A percentile compares a stretch with the other conserved stretches of the same genome.
These are phyloP conservation scores for Eimeria brunetti DNA, from an alignment of 169 alveolate species.

Conservation along the genomic window DNA sequence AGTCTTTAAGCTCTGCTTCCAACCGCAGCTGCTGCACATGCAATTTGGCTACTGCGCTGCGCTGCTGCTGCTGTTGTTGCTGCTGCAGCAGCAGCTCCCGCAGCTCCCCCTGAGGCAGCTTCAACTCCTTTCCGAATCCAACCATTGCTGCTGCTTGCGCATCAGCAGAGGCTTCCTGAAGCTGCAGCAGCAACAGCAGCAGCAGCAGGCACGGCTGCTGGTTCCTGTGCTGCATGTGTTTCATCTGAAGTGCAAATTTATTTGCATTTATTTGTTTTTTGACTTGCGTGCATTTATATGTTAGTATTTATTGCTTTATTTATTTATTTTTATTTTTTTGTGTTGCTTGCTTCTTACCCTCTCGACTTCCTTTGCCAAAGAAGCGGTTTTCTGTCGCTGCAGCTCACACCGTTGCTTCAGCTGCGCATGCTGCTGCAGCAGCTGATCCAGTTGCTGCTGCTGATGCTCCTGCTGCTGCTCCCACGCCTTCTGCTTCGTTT, in stretches of 20 bases:
- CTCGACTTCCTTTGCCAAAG: background rate
- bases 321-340: no score
- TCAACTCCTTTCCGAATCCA: background rate
- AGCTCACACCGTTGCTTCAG: background rate
- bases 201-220: background rate
- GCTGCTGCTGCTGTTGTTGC: conserved; percentile 64
- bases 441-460: conserved; percentile 38
- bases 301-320: background rate
- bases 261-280: no score
- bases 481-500: conserved; percentile 26
- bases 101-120: conserved; percentile 27
- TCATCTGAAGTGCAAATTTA: no score
- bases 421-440: background rate
- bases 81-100: conserved; percentile 35
- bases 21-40: conserved; percentile 53
- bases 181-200: conserved; percentile 33
- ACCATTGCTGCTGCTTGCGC: conserved; percentile 52
- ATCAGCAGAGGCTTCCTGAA: conserved; percentile 62
- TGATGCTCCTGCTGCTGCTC: conserved; percentile 39
- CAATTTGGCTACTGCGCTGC: conserved; percentile 23
- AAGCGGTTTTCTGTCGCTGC: background rate
- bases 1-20: conserved; percentile 39
- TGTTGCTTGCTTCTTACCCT: background rate
- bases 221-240: no score
- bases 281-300: background rate